Evolutionary conservation across 169 alveolate species (phyloP), one percentile per base, ranked within the genome.

Genomic region (Eimeria acervulina): DNA sequence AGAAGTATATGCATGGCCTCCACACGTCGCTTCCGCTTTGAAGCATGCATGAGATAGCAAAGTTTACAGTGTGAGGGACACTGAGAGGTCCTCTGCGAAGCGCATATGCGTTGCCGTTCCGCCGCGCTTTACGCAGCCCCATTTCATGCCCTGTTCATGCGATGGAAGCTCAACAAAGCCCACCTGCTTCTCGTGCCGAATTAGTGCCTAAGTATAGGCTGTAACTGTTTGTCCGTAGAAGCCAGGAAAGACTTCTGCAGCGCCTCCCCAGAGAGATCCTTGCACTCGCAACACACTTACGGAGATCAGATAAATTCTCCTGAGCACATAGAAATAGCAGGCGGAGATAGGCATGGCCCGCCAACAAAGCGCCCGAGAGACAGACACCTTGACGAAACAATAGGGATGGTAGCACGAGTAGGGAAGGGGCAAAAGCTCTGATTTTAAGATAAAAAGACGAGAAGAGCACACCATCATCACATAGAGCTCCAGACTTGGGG

Each of bases 231-330:
- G 93, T 55, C 63, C 55, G 44, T 13, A 85, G 81, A 28, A 85
- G 76, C 44, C 51, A 36, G 61, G 81, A 38, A 23, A 85, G 93
- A 8, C 76, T 61, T 55, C 93, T 55, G 80, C 93, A 85, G 93
- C 93, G 93, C 59, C 93, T 40, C 40, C 93, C 93, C 55, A 85
- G 80, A 38, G 93, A 61, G 36, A 85, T 85, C 81, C 68, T 47
- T 55, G 93, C 80, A 40, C 93, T 61, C 31, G 93, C 93, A 36
- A 85, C 76, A 26, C 93, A 85, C 55, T 55, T 85, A 72, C 93
- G 93, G 23, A 85, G 93, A 28, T 85, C 51, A 26, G 93, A 85
- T 12, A 85, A 66, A 38, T 72, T 85, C 17, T 85, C 93, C 93
- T 85, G 81, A 81, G 63, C 70, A 52, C 31, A 81, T 12, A 33